Evolutionary conservation across 495 filamentous ascomycete genomes (phyloP).

Genomic region (Aspergillus egyptiacus): DNA sequence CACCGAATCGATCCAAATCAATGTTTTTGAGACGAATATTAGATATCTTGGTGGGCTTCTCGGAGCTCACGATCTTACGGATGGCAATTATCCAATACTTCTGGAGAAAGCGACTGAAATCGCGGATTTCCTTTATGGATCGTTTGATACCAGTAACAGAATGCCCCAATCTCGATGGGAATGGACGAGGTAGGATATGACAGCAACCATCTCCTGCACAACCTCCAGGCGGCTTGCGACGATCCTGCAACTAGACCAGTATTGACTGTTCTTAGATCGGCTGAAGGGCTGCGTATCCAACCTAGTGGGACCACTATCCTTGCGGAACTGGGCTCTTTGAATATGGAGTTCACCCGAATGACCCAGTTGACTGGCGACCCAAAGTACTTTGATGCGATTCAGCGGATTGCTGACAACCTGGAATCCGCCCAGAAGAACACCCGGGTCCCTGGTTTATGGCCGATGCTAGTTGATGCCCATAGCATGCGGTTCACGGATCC

Average conservation of each 20-base stretch:
- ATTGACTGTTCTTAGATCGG: conserved; percentile 27
- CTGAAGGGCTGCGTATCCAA: conserved; percentile 32
- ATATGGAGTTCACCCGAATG: conserved; percentile 88
- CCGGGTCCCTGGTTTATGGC: conserved; percentile 76
- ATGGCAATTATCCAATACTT: conserved; percentile 58
- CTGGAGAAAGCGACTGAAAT: conserved; percentile 83
- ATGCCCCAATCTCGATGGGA: conserved; percentile 69
- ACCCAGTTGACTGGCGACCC: conserved; percentile 79
- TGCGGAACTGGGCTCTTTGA: conserved; percentile 82
- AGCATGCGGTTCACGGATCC: conserved; percentile 37
- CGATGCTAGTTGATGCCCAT: conserved; percentile 64
- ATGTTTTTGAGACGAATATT: conserved; percentile 85
- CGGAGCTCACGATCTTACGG: conserved; percentile 74
- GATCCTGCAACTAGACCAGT: background rate
- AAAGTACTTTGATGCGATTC: conserved; percentile 90
- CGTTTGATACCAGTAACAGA: conserved; percentile 92
- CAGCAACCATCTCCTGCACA: background rate
- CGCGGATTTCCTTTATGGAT: conserved; percentile 78
- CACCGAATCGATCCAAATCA: conserved; percentile 49
- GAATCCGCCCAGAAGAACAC: conserved; percentile 67
- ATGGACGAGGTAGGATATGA: conserved; percentile 35
- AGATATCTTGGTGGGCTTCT: conserved; percentile 80
- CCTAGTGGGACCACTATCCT: conserved; percentile 45
- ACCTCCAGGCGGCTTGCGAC: background rate
- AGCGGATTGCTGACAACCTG: conserved; percentile 76